These are phyloP conservation scores for Hypholoma sublateritium DNA, from an alignment of 768 basidiomycete genomes.

Conservation along the genomic window DNA sequence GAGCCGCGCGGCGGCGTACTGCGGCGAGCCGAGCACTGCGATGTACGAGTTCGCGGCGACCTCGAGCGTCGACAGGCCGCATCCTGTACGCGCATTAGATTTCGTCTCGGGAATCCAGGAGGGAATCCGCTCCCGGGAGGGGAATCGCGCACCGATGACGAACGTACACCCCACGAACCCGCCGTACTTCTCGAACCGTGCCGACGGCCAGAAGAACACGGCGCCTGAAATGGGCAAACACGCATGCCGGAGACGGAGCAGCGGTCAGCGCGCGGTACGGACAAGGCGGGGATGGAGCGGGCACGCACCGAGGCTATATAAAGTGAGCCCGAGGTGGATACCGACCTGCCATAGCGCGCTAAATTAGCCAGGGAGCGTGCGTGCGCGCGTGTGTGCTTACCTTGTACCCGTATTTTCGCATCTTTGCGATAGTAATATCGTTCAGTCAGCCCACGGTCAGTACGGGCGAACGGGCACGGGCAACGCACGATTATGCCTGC, in stretches of 20 bases:
- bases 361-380: background rate
- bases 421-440: slow-evolving; percentile 31
- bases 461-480: slow-evolving; percentile 8
- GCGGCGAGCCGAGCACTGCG: slow-evolving; percentile 62
- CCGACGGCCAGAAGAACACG: slow-evolving; percentile 79
- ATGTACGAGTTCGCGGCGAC: slow-evolving; percentile 84
- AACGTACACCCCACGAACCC: slow-evolving; percentile 78
- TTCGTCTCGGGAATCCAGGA: too few species aligned
- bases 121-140: too few species aligned
- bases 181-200: slow-evolving; percentile 63
- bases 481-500: slow-evolving; percentile 57
- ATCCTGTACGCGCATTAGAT: slow-evolving; percentile 33
- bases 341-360: slow-evolving; percentile 34
- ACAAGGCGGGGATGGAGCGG: background rate
- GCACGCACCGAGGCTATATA: slow-evolving; percentile 53
- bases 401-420: slow-evolving; percentile 68
- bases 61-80: slow-evolving; percentile 66
- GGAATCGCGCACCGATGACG: slow-evolving; percentile 48
- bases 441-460: too few species aligned
- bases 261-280: background rate
- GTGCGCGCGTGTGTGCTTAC: slow-evolving; percentile 19
- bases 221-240: slow-evolving; percentile 43
- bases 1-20: slow-evolving; percentile 71
- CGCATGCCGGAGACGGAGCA: background rate
- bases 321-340: slow-evolving; percentile 57